phyloP scores from a whole-genome alignment of 495 filamentous ascomycete species.

The Hamigera avellanea region DNA sequence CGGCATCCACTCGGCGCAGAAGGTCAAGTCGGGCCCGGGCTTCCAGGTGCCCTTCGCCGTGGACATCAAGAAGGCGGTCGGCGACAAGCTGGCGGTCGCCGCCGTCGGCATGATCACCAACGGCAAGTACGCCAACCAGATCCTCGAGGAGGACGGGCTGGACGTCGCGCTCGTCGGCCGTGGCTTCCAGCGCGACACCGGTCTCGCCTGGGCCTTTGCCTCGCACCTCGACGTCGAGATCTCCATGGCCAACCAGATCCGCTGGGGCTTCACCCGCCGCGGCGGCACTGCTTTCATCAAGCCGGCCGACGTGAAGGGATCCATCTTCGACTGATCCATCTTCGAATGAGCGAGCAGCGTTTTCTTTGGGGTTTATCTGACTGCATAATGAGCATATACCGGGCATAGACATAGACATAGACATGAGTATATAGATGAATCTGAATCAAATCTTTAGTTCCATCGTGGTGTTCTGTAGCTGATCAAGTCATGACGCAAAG shows the following conservation, averaged over 20 bases:
- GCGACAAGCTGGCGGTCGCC: slow-evolving; percentile 44
- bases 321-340: background rate
- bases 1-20: slow-evolving; percentile 47
- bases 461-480: no score
- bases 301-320: background rate
- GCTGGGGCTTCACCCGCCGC: slow-evolving; percentile 37
- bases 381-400: no score
- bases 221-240: slow-evolving; percentile 55
- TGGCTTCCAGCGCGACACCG: slow-evolving; percentile 58
- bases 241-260: slow-evolving; percentile 54
- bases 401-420: no score
- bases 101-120: slow-evolving; percentile 52
- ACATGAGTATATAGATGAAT: no score
- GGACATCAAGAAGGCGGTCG: slow-evolving; percentile 51
- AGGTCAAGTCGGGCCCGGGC: slow-evolving; percentile 41
- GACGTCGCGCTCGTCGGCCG: slow-evolving; percentile 53
- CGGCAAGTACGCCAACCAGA: slow-evolving; percentile 40
- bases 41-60: slow-evolving; percentile 60
- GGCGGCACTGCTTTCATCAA: slow-evolving; percentile 3
- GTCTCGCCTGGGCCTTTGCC: slow-evolving; percentile 55
- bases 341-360: background rate
- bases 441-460: no score
- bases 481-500: no score
- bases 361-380: no score
- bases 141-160: slow-evolving; percentile 41